These are phyloP conservation scores for Melampsora americana DNA, from an alignment of 1,284 basidiomycete species.

Conservation along the genomic window DNA sequence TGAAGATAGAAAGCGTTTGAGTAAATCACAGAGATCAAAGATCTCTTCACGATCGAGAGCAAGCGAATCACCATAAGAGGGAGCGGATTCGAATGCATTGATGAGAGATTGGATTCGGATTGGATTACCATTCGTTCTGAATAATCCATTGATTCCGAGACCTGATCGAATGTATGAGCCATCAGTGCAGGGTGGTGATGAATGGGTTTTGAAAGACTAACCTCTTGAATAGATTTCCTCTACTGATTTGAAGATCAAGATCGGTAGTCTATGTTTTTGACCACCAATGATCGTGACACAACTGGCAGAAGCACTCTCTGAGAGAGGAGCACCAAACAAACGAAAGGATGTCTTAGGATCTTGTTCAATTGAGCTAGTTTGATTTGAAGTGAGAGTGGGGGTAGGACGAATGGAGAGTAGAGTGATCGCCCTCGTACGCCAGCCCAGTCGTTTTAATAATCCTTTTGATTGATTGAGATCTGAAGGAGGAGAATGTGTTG, in stretches of 20 bases:
- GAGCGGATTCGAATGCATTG: constrained; percentile 52
- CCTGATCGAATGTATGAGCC: constrained; percentile 45
- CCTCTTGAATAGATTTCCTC: constrained; percentile 56
- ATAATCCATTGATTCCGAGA: constrained; percentile 53
- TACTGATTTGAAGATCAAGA: constrained; percentile 53
- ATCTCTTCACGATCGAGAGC: constrained; percentile 61
- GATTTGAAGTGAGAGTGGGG: neutral
- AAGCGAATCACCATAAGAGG: constrained; percentile 54
- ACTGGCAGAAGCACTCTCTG: constrained; percentile 17
- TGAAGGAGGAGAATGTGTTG: neutral
- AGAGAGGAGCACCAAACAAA: constrained; percentile 13
- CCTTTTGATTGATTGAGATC: neutral
- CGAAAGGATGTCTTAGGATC: neutral
- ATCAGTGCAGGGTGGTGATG: neutral
- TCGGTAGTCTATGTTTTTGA: constrained; percentile 54
- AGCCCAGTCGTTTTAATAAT: neutral
- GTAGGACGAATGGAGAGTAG: neutral
- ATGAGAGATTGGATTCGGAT: constrained; percentile 52
- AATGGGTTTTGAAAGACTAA: constrained; percentile 29
- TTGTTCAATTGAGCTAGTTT: neutral
- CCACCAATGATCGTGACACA: constrained; percentile 53
- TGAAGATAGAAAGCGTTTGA: constrained; percentile 62
- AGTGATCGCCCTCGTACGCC: neutral
- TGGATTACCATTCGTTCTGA: constrained; percentile 52
- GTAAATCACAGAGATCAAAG: constrained; percentile 63